Evolutionary conservation across 2,329 filamentous ascomycete genomes (phyloP).

Genomic region (Nannizziopsis arthrosporioides): DNA sequence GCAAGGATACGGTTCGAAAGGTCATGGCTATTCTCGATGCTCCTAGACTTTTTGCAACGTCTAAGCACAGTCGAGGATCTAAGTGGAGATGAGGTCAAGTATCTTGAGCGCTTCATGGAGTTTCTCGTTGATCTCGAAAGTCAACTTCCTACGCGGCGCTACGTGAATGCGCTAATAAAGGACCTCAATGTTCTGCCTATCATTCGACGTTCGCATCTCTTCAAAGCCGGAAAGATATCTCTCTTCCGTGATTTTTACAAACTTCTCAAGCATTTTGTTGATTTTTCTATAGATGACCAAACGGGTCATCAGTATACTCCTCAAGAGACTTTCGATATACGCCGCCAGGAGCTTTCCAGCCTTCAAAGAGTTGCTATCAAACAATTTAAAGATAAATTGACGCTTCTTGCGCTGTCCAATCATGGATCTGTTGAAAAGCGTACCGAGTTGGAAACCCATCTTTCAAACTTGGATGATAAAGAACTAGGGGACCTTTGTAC

Average conservation of each 20-base stretch:
- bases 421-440: conserved; percentile 77
- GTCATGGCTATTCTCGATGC: conserved; percentile 79
- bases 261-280: conserved; percentile 74
- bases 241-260: conserved; percentile 69
- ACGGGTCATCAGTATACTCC: conserved; percentile 64
- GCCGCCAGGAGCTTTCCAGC: conserved; percentile 64
- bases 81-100: conserved; percentile 53
- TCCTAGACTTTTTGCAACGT: conserved; percentile 68
- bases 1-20: conserved; percentile 78
- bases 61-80: conserved; percentile 46
- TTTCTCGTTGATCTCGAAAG: conserved; percentile 83
- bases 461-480: conserved; percentile 59
- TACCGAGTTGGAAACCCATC: conserved; percentile 62
- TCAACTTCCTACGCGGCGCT: conserved; percentile 83
- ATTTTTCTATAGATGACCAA: conserved; percentile 86
- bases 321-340: conserved; percentile 63
- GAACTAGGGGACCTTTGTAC: conserved; percentile 60
- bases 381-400: conserved; percentile 78
- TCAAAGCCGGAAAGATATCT: conserved; percentile 59
- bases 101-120: conserved; percentile 89
- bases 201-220: conserved; percentile 67
- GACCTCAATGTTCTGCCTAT: conserved; percentile 74
- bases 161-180: conserved; percentile 76
- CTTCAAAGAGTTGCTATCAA: conserved; percentile 69
- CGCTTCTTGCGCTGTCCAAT: conserved; percentile 84